Percentiles rank a stretch among this genome's conserved stretches.
Evolutionary conservation across 345 rosid genomes (phyloP).

Genomic region (Capsella bursapastoris): DNA sequence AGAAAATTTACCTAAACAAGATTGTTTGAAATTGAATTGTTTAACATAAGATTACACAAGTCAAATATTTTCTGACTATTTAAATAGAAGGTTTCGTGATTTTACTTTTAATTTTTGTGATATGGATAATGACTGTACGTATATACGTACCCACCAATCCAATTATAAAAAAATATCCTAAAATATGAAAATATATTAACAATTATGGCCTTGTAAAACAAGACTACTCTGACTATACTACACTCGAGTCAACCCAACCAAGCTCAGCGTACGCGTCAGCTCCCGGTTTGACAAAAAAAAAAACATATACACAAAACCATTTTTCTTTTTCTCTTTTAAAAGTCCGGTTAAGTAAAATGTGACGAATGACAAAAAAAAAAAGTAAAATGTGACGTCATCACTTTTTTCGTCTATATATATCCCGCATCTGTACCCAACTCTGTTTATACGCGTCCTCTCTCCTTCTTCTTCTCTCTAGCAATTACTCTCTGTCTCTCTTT

Average conservation of each 20-base stretch:
- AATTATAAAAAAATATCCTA: too few relatives aligned
- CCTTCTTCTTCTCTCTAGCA: background rate
- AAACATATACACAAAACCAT: background rate
- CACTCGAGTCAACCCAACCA: constrained; percentile 27
- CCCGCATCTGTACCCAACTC: constrained; percentile 8
- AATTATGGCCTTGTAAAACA: constrained; percentile 24
- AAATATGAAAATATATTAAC: background rate
- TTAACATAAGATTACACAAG: too few relatives aligned
- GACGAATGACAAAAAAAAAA: background rate
- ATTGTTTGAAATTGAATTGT: too few relatives aligned
- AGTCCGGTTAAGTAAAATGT: constrained; percentile 10
- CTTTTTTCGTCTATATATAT: constrained; percentile 23
- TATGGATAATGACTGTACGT: too few relatives aligned
- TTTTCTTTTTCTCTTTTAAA: background rate
- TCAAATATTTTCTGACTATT: too few relatives aligned
- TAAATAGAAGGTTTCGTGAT: too few relatives aligned
- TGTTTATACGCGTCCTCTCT: constrained; percentile 33
- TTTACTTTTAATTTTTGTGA: too few relatives aligned
- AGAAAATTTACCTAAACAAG: too few relatives aligned
- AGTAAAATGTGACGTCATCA: constrained; percentile 13
- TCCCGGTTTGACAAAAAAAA: constrained; percentile 24
- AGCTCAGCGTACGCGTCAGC: constrained; percentile 43
- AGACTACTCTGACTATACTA: background rate
- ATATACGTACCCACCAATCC: too few relatives aligned
- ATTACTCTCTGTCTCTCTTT: constrained; percentile 23